Base-by-base conservation (phyloP, 2,329 filamentous ascomycete species). In the Aspergillus bombycis region DNA sequence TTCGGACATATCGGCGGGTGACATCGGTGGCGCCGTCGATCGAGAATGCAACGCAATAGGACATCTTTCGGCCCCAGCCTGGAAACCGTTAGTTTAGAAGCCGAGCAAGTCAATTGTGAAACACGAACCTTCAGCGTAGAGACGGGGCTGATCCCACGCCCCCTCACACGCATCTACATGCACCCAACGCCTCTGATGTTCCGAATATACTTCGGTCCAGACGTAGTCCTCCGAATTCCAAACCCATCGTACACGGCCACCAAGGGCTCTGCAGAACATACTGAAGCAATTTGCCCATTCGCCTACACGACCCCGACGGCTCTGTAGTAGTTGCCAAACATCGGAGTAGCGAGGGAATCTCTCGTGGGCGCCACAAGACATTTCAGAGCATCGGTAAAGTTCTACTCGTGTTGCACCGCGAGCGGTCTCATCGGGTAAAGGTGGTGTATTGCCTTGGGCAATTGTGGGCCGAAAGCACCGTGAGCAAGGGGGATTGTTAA, bases 251-350 rank as follows among this genome's bases (percentile, higher is more conserved):
- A 97, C 93, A 65, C 94, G 88, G 64, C 91, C 92, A 57, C 94
- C 94, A 16, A 98, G 88, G 5, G 95, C 95, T 64, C 94, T 88
- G 83, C 94, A 98, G 58, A 99, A 86, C 95, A 98, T 98, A 81
- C 91, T 94, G 81, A 99, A 99, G 84, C 94, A 97, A 80, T 97
- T 98, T 69, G 93, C 93, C 93, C 95, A 98, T 81, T 99, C 95
- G 65, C 95, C 95, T 65, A 91, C 91, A 70, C 95, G 89, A 41
- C 95, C 95, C 70, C 91, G 87, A 70, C 92, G 85, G 32, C 93
- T 96, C 77, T 97, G 91, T 50, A 99, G 82, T 65, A 98, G 81
- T 57, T 93, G 90, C 89, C 96, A 98, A 30, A 97, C 94, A 75
- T 99, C 94, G 64, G 92, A 94, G 77, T 97, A 98, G 65, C 95